Base-by-base conservation (phyloP, 352 stramenopile genomes). In the Phytophthora crassamura region DNA sequence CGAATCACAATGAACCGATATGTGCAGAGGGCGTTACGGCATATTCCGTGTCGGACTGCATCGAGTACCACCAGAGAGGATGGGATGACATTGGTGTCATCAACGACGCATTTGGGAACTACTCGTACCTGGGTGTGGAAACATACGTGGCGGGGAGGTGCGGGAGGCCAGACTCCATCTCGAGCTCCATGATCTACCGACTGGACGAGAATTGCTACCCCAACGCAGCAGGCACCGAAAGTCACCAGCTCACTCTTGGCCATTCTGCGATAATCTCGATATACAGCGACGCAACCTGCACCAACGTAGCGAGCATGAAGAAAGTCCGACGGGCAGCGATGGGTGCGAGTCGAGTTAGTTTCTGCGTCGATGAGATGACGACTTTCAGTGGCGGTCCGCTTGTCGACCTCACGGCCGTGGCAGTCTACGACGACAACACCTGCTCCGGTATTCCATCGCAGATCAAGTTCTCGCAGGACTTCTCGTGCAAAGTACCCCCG, bases 191-290 rank as follows among this genome's bases (percentile, higher is more conserved):
- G 9, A 20, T 62, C 12, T 63, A 68, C 22, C 51, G 50, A 4
- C 42, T 59, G 15, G 48, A 53, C 12, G 58, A 66, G 7, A 66
- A 59, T 16, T 66, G 59, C 36, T 41, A 68, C 20, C 3, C 59
- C 7, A 68, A 68, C 20, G 42, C 43, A 52, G 45, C 20, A n/a
- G 35, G 59, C 0, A 68, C 35, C 1, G n/a, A 34, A 16, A 57
- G 59, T 18, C 41, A 61, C 50, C 3, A 20, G 7, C 59, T 68
- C 18, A 68, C 59, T 7, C 35, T 68, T 3, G 14, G 7, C 3
- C 41, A 42, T 14, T 67, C 50, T 12, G 25, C 28, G 6, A 62
- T 20, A 18, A 34, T 57, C 8, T 62, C 50, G 18, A 67, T 18
- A 20, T 67, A 67, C 14, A 50, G 14, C 7, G 50, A 67, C 7